Evolutionary conservation across 2,329 filamentous ascomycete species (phyloP).

Genomic region (Fusarium transvaalense): DNA sequence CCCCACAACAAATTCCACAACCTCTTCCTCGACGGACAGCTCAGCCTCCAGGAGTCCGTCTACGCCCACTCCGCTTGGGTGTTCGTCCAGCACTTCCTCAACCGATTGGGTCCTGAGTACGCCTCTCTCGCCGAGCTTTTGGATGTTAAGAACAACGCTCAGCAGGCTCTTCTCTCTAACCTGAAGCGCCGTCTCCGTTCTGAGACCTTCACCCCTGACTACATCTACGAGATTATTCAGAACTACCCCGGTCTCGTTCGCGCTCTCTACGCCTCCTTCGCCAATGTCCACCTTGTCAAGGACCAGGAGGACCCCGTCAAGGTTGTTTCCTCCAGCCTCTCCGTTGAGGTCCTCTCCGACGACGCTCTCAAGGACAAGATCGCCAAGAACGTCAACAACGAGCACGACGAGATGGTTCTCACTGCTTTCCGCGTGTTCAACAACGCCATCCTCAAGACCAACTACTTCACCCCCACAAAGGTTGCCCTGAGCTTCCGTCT

Average conservation of each 20-base stretch:
- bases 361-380: slow-evolving; percentile 80
- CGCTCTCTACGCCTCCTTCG: slow-evolving; percentile 90
- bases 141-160: slow-evolving; percentile 82
- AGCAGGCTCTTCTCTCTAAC: slow-evolving; percentile 90
- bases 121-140: slow-evolving; percentile 85
- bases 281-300: slow-evolving; percentile 79
- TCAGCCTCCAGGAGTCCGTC: slow-evolving; percentile 96
- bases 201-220: slow-evolving; percentile 97
- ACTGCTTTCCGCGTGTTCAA: slow-evolving; percentile 97
- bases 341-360: slow-evolving; percentile 79
- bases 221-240: slow-evolving; percentile 97
- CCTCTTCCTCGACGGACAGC: slow-evolving; percentile 85
- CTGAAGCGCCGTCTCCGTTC: slow-evolving; percentile 95
- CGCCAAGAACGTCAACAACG: slow-evolving; percentile 83
- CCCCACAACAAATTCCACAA: slow-evolving; percentile 96
- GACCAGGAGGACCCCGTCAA: slow-evolving; percentile 64
- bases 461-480: slow-evolving; percentile 97
- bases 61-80: slow-evolving; percentile 99
- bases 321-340: slow-evolving; percentile 66
- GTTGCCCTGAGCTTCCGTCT: slow-evolving; percentile 97
- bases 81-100: slow-evolving; percentile 97
- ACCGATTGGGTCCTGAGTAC: slow-evolving; percentile 93
- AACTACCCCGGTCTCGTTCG: slow-evolving; percentile 90
- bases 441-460: slow-evolving; percentile 92
- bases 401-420: slow-evolving; percentile 99